Conservation (phyloP, 257 asterid species). For the Gardenia jasminoides region DNA sequence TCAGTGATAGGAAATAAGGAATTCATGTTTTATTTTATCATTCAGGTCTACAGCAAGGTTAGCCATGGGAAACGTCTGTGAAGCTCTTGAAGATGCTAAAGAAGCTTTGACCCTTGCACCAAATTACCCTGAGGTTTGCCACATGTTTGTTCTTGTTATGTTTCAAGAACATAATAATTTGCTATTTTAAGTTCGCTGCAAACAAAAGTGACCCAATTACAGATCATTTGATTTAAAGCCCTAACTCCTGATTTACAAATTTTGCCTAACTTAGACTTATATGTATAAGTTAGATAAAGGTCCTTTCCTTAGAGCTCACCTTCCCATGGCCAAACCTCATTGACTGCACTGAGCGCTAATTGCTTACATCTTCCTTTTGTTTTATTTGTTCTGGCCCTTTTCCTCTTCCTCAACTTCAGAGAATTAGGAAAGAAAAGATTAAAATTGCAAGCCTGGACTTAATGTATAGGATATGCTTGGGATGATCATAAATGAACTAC, state of each 20-base stretch:
- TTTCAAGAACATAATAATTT: neutral
- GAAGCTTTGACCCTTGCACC: slow-evolving; percentile 65
- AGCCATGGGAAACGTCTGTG: slow-evolving; percentile 53
- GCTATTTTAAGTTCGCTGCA: neutral
- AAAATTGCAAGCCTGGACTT: too few species aligned
- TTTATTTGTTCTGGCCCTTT: too few species aligned
- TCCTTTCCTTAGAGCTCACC: too few species aligned
- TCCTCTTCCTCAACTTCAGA: neutral
- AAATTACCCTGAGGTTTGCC: slow-evolving; percentile 55
- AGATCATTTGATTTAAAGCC: neutral
- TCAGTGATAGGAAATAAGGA: neutral
- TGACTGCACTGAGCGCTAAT: too few species aligned
- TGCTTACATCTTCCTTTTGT: too few species aligned
- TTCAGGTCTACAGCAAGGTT: slow-evolving; percentile 67
- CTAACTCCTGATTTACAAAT: neutral
- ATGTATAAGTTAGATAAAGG: neutral
- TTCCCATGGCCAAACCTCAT: too few species aligned
- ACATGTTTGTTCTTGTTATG: neutral
- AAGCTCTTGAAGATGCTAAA: slow-evolving; percentile 76
- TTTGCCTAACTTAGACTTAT: neutral
- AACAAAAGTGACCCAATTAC: neutral
- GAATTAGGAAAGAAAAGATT: neutral
- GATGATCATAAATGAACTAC: neutral
- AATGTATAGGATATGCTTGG: too few species aligned
- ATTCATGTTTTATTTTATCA: slow-evolving; percentile 4